These are phyloP conservation scores for Posidonia oceanica DNA, from an alignment of 116 monocot genomes.

Conservation along the genomic window DNA sequence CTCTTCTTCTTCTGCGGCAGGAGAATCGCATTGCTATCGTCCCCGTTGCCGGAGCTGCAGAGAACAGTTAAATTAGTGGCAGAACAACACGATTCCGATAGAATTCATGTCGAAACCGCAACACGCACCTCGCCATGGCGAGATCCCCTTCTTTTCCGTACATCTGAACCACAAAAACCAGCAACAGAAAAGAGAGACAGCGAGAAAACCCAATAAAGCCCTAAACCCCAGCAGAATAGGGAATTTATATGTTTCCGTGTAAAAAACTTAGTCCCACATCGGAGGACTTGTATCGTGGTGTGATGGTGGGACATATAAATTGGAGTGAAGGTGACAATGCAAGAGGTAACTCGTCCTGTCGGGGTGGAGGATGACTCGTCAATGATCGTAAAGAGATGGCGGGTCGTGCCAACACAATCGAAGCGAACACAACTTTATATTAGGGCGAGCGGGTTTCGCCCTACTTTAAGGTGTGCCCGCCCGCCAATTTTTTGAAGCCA, in stretches of 20 bases:
- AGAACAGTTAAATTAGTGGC: too few relatives aligned
- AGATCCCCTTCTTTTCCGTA: background rate
- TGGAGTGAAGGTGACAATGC: accelerated
- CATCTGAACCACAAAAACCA: background rate
- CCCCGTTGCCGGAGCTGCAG: background rate
- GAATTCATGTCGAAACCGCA: background rate
- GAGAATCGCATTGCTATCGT: background rate
- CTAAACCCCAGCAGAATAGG: background rate
- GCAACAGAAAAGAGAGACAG: background rate
- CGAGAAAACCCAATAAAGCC: background rate
- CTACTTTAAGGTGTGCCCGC: constrained; percentile 36
- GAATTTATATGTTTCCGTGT: background rate
- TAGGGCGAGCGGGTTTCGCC: constrained; percentile 35
- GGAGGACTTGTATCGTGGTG: background rate
- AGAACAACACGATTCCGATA: background rate
- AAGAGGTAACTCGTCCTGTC: constrained; percentile 19
- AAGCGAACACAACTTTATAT: constrained; percentile 40
- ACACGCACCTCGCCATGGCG: background rate
- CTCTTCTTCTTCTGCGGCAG: background rate
- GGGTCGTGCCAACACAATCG: constrained; percentile 73
- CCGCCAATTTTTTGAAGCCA: constrained; percentile 82
- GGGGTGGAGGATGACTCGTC: constrained; percentile 67
- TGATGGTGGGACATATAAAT: background rate
- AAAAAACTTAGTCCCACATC: constrained; percentile 9
- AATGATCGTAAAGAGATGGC: constrained; percentile 88